phyloP scores from a whole-genome alignment of 176 grass and related monocot genomes.

The Bonia amplexicaulis region DNA sequence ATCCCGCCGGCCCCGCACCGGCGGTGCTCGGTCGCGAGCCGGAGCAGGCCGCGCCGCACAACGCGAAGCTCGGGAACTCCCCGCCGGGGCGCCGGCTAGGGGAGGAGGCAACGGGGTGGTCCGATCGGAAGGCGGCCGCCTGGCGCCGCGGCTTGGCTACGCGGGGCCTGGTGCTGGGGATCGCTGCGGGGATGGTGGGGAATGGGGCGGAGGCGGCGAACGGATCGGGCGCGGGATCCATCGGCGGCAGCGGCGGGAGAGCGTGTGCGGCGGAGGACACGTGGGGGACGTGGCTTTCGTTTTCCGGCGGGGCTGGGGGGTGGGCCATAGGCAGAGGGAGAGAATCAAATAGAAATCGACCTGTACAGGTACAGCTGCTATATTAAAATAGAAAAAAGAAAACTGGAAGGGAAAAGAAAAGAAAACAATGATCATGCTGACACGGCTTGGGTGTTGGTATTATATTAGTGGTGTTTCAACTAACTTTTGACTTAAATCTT shows the following conservation, averaged over 20 bases:
- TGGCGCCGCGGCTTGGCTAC: slow-evolving; percentile 24
- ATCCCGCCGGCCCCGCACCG: neutral
- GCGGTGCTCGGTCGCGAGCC: neutral
- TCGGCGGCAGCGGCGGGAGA: neutral
- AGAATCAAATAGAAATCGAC: neutral
- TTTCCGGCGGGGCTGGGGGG: neutral
- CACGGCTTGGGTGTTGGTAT: neutral
- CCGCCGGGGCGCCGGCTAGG: neutral
- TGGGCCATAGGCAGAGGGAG: neutral
- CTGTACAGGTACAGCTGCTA: neutral
- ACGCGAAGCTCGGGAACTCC: slow-evolving; percentile 4
- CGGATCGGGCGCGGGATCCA: slow-evolving; percentile 41
- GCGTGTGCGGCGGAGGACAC: neutral
- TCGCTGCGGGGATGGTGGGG: slow-evolving; percentile 39
- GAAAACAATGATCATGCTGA: neutral
- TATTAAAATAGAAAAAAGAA: slow-evolving; percentile 7
- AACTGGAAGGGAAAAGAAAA: neutral
- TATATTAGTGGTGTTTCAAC: too few species aligned
- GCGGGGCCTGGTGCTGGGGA: slow-evolving; percentile 25
- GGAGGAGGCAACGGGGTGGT: slow-evolving; percentile 22
- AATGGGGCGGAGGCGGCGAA: slow-evolving; percentile 33
- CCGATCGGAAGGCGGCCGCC: slow-evolving; percentile 31
- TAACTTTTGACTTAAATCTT: too few species aligned
- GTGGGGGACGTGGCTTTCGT: slow-evolving; percentile 20
- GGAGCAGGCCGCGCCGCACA: neutral